Evolutionary conservation across 371 early-diverging fungal species (phyloP), one percentile per base, ranked within the genome.

Genomic region (Mortierella sp.): DNA sequence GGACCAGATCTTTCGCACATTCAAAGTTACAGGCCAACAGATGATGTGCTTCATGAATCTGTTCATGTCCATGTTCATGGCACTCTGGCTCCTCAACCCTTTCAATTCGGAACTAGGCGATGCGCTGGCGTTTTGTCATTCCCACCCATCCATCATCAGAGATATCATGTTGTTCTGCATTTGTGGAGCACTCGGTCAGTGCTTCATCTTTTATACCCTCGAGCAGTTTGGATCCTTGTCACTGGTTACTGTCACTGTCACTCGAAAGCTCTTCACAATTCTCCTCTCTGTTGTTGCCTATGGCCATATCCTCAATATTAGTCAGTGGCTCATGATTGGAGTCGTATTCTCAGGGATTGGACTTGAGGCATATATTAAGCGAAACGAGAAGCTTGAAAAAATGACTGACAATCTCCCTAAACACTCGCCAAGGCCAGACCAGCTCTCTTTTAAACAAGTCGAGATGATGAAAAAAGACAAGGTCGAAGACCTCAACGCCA

Each of bases 41-140:
- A 97, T 99, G 98, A 99, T 99, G 99, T 94, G 95, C 80, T 96
- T 89, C 80, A 96, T 98, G 97, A 99, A 98, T 84, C 75, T 94
- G 22, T 89, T 95, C 77, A 91, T 95, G 42, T 86, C 93, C 1
- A 26, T 86, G 6, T 83, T 93, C 53, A 94, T 96, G 89, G 70
- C 86, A 2, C 29, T 74, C 34, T 98, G 92, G 83, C 87, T 98
- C 47, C 63, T 93, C 86, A 89, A 64, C 90, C 94, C 53, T 29
- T 71, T 61, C 60, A 93, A 93, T 75, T 86, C 92, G 31, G 97
- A 97, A 83, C 85, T 98, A 5, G 66, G 77, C n/a, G 83, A 83
- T 56, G 97, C 98, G 19, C 43, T 96, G n/a, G 76, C 83, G 7
- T 97, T 99, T 72, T 90, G 92, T 62, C 64, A 82, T 8, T 76